Evolutionary conservation across 2,329 filamentous ascomycete genomes (phyloP), one percentile per base, ranked within the genome.

Genomic region (Calonectria fujianensis): DNA sequence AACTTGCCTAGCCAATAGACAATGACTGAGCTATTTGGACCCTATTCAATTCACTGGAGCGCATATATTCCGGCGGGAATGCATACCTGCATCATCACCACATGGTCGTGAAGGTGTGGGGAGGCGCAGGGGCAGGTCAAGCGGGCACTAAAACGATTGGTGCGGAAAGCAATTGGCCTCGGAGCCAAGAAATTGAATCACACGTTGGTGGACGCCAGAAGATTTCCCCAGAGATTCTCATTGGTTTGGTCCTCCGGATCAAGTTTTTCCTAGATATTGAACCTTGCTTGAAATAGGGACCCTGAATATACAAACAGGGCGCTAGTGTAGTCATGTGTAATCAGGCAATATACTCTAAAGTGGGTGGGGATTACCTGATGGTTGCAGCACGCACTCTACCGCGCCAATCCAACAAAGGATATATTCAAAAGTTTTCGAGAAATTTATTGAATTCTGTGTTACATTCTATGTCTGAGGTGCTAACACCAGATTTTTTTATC

Each of bases 61-160:
- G 71, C 71, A 70, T 73, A 37, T 48, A 37, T 39, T 52, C 31
- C 24, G 32, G 45, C 32, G 41, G n/a, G 18, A 73, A 57, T 57
- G 37, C 39, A 27, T 31, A 35, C 37, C 48, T 31, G 20, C 39
- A 66, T 65, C 66, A 66, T 65, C 50, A 18, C 20, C 41, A 63
- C 64, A 54, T 41, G 39, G 54, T 51, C 31, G 31, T 16, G 31
- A 59, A 59, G 31, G 50, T 18, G 57, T 51, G 65, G 65, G 31
- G 67, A 45, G 41, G 20, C 32, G 14, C 18, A 65, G 48, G 63
- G 57, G 69, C 9, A 39, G 24, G 59, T 27, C 51, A 61, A 67
- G 71, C 59, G 66, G 71, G 64, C 54, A 41, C 20, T 20, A 29
- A 31, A 50, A 37, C 66, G 31, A 73, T 73, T 73, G 71, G 71